Percentiles rank a stretch among this genome's conserved stretches.
Evolutionary conservation across 2,329 filamentous ascomycete genomes (phyloP).

Genomic region (Aspergillus versicolor): DNA sequence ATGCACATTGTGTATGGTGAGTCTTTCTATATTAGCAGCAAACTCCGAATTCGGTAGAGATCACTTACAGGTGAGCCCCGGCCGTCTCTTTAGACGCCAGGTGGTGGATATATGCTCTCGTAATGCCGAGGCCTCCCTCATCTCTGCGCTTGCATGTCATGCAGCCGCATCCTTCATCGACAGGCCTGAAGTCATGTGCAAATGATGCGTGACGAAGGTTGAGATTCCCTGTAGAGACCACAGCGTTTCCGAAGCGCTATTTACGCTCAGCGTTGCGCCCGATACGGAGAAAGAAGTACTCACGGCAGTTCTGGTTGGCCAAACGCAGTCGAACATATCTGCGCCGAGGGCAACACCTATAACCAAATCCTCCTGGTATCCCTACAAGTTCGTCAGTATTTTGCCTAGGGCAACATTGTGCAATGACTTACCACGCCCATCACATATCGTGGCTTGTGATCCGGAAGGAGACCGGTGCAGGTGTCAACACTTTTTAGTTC

Average conservation of each 20-base stretch:
- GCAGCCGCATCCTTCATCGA: slow-evolving; percentile 82
- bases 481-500: slow-evolving; percentile 60
- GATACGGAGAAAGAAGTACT: slow-evolving; percentile 22
- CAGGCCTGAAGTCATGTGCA: slow-evolving; percentile 75
- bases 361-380: slow-evolving; percentile 92
- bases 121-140: slow-evolving; percentile 75
- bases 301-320: slow-evolving; percentile 89
- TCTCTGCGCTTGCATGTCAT: slow-evolving; percentile 67
- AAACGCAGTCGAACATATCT: slow-evolving; percentile 99
- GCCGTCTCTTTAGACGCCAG: slow-evolving; percentile 92
- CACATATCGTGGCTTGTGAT: slow-evolving; percentile 93
- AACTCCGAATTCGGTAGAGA: background rate
- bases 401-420: background rate
- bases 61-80: slow-evolving; percentile 66
- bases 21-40: slow-evolving; percentile 40
- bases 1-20: slow-evolving; percentile 95
- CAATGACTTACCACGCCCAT: slow-evolving; percentile 75
- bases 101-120: slow-evolving; percentile 87
- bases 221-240: slow-evolving; percentile 77
- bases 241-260: slow-evolving; percentile 84
- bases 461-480: slow-evolving; percentile 81
- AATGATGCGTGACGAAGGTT: slow-evolving; percentile 78
- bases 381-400: slow-evolving; percentile 44
- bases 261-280: background rate
- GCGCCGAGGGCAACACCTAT: slow-evolving; percentile 91